phyloP scores from a whole-genome alignment of 2,329 filamentous ascomycete genomes.

The Albophoma yamanashiensis region DNA sequence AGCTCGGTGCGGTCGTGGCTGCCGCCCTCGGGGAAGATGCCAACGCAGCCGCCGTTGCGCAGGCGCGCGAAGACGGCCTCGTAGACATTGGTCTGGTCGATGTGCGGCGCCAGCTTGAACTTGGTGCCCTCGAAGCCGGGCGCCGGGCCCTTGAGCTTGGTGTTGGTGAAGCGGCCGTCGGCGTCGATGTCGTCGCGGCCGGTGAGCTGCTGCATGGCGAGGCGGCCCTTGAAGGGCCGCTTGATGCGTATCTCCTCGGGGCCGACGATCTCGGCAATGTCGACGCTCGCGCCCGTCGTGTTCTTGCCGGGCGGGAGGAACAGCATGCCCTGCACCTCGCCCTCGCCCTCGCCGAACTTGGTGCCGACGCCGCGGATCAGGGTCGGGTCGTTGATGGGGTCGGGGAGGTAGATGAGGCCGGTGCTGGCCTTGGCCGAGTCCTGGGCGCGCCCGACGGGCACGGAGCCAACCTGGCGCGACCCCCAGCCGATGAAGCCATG shows the following conservation, averaged over 20 bases:
- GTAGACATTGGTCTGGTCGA: constrained; percentile 90
- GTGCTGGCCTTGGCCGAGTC: constrained; percentile 72
- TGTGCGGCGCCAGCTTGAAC: constrained; percentile 83
- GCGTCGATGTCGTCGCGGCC: constrained; percentile 63
- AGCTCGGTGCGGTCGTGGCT: constrained; percentile 91
- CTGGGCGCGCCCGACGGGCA: constrained; percentile 87
- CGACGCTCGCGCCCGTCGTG: constrained; percentile 62
- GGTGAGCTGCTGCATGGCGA: constrained; percentile 71
- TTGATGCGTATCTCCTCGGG: constrained; percentile 77
- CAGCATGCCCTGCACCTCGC: constrained; percentile 70
- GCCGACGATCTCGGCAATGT: constrained; percentile 72
- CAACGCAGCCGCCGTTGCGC: constrained; percentile 75
- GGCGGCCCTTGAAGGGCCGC: constrained; percentile 70
- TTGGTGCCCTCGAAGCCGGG: constrained; percentile 65
- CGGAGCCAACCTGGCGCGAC: constrained; percentile 74
- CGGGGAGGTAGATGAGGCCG: constrained; percentile 80
- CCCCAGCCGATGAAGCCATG: constrained; percentile 84
- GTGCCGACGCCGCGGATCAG: constrained; percentile 71
- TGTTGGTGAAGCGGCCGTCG: constrained; percentile 51
- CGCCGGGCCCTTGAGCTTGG: constrained; percentile 38
- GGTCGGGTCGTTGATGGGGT: constrained; percentile 75
- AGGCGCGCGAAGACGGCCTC: constrained; percentile 83
- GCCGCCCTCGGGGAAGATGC: constrained; percentile 94
- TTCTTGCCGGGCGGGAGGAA: constrained; percentile 81
- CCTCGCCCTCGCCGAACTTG: constrained; percentile 63